Base-by-base conservation (phyloP, 2,329 filamentous ascomycete species). In the Bipolaris oryzae region DNA sequence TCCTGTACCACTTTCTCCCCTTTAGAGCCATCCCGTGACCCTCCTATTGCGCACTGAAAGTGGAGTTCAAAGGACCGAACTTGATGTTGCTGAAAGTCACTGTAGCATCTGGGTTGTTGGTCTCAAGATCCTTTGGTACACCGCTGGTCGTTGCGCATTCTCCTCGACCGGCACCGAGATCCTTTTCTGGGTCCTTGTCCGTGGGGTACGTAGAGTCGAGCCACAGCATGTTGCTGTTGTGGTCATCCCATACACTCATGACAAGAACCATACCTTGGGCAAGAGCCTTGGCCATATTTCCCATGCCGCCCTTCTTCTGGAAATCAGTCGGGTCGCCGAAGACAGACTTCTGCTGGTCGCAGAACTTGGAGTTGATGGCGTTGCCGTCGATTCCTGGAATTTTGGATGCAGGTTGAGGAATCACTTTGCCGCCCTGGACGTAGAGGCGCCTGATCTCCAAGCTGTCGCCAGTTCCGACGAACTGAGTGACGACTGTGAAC, bases 151-250 rank as follows among this genome's bases (percentile, higher is more conserved):
- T 70, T 5, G 56, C 60, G 20, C 69, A 72, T 11, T 64, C 66
- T 18, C 74, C 74, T 46, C 74, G 65, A n/a, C 57, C 70, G 9
- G 65, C 64, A 51, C 74, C 74, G 21, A 70, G 71, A 37, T 63
- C 53, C 21, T 57, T 46, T 13, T 53, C 63, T 9, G 63, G 48
- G 46, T 74, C 64, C 51, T 61, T 69, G 52, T 75, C 68, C 41
- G 78, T 77, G 16, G 87, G 87, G 77, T 84, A 88, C 66, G 77
- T 83, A 60, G 82, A 84, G 78, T 91, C 88, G 60, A 91, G 83
- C 89, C 89, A 91, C 67, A 88, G 82, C 87, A 91, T 91, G 75
- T 88, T 82, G 67, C 82, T 76, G 62, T 84, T 77, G 76, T 89
- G 84, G 74, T 90, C 88, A 69, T 89, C 85, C 81, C 82, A 84